These are phyloP conservation scores for Solanum pennellii DNA, from an alignment of 257 asterid genomes.

Conservation along the genomic window DNA sequence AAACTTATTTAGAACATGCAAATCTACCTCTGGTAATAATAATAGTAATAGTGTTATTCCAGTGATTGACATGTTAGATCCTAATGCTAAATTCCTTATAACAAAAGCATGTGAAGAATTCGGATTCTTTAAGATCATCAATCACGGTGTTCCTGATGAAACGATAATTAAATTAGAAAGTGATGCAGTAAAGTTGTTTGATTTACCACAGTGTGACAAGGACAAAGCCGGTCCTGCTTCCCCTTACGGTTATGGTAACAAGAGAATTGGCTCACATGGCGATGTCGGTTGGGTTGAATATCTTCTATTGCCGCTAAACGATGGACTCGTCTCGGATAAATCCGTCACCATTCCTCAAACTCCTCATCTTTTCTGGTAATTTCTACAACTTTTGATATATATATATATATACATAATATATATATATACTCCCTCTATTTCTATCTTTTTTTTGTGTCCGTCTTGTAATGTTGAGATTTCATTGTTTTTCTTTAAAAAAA, in stretches of 20 bases:
- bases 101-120: conserved; percentile 14
- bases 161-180: conserved; percentile 8
- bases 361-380: conserved; percentile 4
- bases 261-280: conserved; percentile 13
- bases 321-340: not conserved
- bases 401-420: no score
- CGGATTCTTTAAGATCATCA: conserved; percentile 18
- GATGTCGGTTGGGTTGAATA: conserved; percentile 26
- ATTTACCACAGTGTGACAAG: conserved; percentile 12
- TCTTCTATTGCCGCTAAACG: conserved; percentile 6
- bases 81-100: conserved; percentile 7
- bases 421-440: not conserved
- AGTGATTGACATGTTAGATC: conserved; percentile 10
- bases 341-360: not conserved
- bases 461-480: no score
- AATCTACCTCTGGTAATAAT: not conserved
- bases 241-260: conserved; percentile 22
- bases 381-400: not conserved
- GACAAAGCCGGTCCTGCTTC: conserved; percentile 8
- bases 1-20: not conserved
- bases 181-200: conserved; percentile 10
- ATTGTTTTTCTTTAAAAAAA: no score
- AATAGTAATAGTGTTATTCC: not conserved
- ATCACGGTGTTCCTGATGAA: conserved; percentile 13
- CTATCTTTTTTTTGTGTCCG: no score